Conservation (phyloP, 345 rosid genomes). For the Microthlaspi erraticum region DNA sequence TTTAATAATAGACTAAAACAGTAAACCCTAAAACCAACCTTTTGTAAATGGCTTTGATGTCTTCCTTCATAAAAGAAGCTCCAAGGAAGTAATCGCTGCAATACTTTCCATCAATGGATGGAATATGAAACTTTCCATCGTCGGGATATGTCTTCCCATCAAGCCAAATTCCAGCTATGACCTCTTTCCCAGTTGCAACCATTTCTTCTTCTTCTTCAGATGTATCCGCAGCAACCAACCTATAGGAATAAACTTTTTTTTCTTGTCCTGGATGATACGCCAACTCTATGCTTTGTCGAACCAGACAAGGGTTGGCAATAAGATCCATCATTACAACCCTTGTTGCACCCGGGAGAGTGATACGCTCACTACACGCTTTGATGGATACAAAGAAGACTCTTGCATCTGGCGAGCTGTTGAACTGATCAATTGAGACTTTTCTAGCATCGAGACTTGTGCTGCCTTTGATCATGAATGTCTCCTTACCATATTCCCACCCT, state of each 20-base stretch:
- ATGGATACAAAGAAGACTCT: conserved; percentile 73
- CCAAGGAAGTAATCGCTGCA: neutral
- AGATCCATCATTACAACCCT: conserved; percentile 68
- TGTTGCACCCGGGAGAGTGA: conserved; percentile 69
- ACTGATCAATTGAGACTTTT: conserved; percentile 60
- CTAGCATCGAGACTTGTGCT: conserved; percentile 54
- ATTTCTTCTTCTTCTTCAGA: conserved; percentile 40
- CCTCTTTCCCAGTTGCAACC: neutral
- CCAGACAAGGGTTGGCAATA: conserved; percentile 62
- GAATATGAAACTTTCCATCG: neutral
- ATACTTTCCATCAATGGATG: neutral
- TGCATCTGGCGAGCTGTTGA: conserved; percentile 61
- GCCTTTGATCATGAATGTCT: conserved; percentile 60
- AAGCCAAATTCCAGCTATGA: neutral
- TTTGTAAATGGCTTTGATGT: conserved; percentile 16
- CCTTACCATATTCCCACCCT: conserved; percentile 60
- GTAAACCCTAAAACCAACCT: neutral
- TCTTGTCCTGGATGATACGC: conserved; percentile 69
- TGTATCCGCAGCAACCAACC: conserved; percentile 63
- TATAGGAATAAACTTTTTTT: conserved; percentile 61
- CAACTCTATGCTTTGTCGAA: conserved; percentile 71
- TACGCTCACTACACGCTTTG: conserved; percentile 77
- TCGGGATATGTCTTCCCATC: conserved; percentile 5
- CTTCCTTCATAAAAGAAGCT: neutral
- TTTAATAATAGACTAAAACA: neutral